Evolutionary conservation across 2,329 filamentous ascomycete species (phyloP).

Genomic region (Fusarium graminum): DNA sequence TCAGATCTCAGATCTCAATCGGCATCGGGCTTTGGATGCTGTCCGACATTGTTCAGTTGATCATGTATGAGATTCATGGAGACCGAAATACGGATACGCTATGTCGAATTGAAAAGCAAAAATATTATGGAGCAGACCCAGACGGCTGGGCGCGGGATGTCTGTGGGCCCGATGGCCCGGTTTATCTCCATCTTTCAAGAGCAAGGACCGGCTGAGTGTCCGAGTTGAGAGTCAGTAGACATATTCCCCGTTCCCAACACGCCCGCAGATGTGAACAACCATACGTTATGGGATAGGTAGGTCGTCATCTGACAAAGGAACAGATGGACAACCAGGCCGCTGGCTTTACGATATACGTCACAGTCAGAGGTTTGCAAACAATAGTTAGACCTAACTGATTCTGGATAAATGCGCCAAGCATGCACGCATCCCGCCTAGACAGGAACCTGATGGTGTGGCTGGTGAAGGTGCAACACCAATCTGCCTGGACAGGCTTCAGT

Average conservation of each 20-base stretch:
- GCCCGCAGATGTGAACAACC: conserved; percentile 36
- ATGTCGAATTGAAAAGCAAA: conserved; percentile 1
- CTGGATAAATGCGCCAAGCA: conserved; percentile 9
- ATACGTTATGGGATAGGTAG: conserved; percentile 34
- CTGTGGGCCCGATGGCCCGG: conserved; percentile 27
- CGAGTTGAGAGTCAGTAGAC: neutral
- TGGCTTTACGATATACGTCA: conserved; percentile 29
- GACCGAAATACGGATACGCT: conserved; percentile 8
- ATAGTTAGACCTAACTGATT: conserved; percentile 15
- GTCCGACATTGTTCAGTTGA: conserved; percentile 22
- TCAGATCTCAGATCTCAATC: neutral
- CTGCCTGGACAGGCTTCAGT: conserved; percentile 31
- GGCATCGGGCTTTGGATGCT: conserved; percentile 13
- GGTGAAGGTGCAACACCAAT: conserved; percentile 10
- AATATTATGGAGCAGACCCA: conserved; percentile 32
- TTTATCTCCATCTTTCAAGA: conserved; percentile 31
- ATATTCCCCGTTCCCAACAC: conserved; percentile 17
- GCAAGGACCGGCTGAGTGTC: conserved; percentile 16
- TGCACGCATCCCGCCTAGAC: conserved; percentile 3
- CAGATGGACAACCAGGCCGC: conserved; percentile 7
- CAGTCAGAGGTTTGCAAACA: conserved; percentile 6
- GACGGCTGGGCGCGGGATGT: conserved; percentile 32
- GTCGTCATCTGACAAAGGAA: conserved; percentile 22
- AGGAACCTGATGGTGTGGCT: conserved; percentile 27
- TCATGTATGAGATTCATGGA: neutral